These are phyloP conservation scores for Heliocybe sulcata DNA, from an alignment of 1,284 basidiomycete genomes.

Conservation along the genomic window DNA sequence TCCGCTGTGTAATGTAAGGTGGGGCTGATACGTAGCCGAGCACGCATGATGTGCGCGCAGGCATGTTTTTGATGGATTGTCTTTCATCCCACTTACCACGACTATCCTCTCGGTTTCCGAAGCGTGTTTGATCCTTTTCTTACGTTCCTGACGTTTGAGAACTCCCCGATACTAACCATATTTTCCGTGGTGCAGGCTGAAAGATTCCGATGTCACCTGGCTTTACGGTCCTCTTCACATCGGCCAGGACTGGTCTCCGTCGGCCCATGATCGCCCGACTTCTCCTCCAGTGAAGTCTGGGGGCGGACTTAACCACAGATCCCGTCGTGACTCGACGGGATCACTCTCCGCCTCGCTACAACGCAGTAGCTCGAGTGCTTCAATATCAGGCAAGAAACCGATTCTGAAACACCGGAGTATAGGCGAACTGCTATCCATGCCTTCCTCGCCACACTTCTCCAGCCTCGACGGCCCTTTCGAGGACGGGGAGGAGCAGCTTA, in stretches of 20 bases:
- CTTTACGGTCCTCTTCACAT: constrained; percentile 96
- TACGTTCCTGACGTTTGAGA: too few relatives aligned
- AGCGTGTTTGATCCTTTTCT: too few relatives aligned
- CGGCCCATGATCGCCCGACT: constrained; percentile 32
- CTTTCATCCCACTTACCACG: background rate
- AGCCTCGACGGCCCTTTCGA: constrained; percentile 30
- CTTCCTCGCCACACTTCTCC: constrained; percentile 49
- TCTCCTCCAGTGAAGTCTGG: constrained; percentile 9
- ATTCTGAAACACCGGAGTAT: constrained; percentile 96
- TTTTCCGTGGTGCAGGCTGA: constrained; percentile 68
- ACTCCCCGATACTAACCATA: constrained; percentile 3
- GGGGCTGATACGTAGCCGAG: background rate
- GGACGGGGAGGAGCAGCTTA: constrained; percentile 12
- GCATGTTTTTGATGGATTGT: background rate
- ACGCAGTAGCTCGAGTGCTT: constrained; percentile 9
- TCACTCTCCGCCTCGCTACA: constrained; percentile 15
- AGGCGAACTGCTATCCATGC: constrained; percentile 75
- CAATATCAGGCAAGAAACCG: constrained; percentile 54
- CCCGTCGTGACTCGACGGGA: constrained; percentile 25
- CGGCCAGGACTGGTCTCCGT: constrained; percentile 69
- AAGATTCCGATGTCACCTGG: constrained; percentile 99
- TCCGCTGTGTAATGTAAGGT: background rate
- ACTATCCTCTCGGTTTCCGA: too few relatives aligned
- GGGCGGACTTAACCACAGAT: background rate
- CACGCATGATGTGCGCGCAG: background rate